Evolutionary conservation across 2,329 filamentous ascomycete genomes (phyloP).

Genomic region (Triangularia setosa): DNA sequence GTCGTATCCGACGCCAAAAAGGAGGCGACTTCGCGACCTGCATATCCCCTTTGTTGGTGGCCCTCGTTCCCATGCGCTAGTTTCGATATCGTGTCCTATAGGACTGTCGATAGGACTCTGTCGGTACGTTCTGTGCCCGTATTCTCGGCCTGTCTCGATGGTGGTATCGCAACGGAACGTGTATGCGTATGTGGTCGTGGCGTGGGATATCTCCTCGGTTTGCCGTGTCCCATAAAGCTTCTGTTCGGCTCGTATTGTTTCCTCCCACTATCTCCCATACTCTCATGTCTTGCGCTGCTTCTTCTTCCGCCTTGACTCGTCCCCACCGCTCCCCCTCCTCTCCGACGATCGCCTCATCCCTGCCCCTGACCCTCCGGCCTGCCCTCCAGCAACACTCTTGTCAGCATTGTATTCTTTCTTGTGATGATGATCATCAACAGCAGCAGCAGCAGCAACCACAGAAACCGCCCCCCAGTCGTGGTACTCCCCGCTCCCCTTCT

Average conservation of each 20-base stretch:
- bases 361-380: neutral
- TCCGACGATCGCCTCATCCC: conserved; percentile 10
- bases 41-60: neutral
- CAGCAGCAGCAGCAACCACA: neutral
- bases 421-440: neutral
- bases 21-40: neutral
- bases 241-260: neutral
- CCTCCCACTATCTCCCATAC: neutral
- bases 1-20: neutral
- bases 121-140: neutral
- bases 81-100: neutral
- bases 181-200: neutral
- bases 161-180: neutral
- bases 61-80: neutral
- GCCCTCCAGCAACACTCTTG: neutral
- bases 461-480: neutral
- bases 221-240: neutral
- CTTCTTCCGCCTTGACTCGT: conserved; percentile 15
- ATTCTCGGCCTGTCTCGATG: neutral
- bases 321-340: conserved; percentile 18
- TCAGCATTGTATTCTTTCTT: conserved; percentile 16
- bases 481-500: neutral
- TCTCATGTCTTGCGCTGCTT: conserved; percentile 23
- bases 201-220: neutral
- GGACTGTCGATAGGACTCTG: neutral